Base-by-base conservation (phyloP, 2,329 filamentous ascomycete genomes). In the Alternaria burnsii region DNA sequence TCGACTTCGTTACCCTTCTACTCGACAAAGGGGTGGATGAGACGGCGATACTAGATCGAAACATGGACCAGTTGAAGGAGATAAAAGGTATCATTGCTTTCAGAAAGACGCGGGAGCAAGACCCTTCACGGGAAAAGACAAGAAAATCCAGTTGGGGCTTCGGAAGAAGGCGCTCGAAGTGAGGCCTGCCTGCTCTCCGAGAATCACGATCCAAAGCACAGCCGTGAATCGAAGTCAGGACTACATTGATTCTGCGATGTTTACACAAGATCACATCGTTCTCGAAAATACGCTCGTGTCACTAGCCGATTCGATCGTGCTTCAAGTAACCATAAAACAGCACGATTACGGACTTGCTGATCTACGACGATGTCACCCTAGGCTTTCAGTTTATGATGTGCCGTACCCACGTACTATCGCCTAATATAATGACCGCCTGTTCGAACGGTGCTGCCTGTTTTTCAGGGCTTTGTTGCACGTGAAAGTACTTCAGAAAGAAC, bases 1-100 rank as follows among this genome's bases (percentile, higher is more conserved):
- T 47, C 8, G 32, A 50, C n/a, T 66, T 71, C 24, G 60, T 69
- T 6, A 40, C 46, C 4, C 54, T 68, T 20, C 42, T 71, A 12
- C 28, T 69, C 24, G 58, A 61, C 0, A 20, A 47, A 6, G 52
- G 51, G 9, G 68, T 64, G 8, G 48, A 69, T 24, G 55, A 69
- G 43, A 54, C 10, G 11, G 53, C 22, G 8, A 46, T 69, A n/a
- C 58, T 48, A 10, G 50, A 62, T 28, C 28, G 41, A 7, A 62
- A 69, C 42, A 52, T 6, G 22, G 7, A 9, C 11, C 44, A 36
- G n/a, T 58, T 71, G 32, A 50, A 58, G 9, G 54, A 63, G 26
- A 65, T 65, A 24, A 62, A 67, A n/a, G 9, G 14, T 9, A 38
- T 52, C 8, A 57, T 68, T 20, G 51, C 59, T 3, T 47, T 65